Conservation (phyloP, 1,284 basidiomycete species). For the Puccinia novopanici region DNA sequence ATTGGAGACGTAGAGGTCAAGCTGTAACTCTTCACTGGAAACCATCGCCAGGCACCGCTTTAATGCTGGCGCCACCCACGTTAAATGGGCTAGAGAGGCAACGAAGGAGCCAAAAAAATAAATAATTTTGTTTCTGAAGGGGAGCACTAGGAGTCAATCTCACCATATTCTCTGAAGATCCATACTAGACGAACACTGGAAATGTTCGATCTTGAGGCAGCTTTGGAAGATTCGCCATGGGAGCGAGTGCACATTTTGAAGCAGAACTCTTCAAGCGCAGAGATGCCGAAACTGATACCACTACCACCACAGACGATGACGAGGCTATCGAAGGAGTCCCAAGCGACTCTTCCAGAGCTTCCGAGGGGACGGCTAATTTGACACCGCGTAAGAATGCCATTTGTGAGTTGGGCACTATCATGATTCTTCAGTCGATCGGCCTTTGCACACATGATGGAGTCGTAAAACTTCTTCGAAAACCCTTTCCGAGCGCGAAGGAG, state of each 20-base stretch:
- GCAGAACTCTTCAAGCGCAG: slow-evolving; percentile 72
- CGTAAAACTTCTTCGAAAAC: slow-evolving; percentile 75
- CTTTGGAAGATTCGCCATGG: slow-evolving; percentile 61
- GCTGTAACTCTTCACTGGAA: slow-evolving; percentile 66
- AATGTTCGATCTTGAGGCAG: slow-evolving; percentile 61
- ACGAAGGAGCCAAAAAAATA: slow-evolving; percentile 1
- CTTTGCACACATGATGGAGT: slow-evolving; percentile 56
- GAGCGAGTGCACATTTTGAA: slow-evolving; percentile 64
- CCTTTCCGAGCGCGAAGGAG: slow-evolving; percentile 75
- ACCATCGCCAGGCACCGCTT: slow-evolving; percentile 71
- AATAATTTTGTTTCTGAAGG: not conserved
- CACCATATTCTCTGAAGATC: slow-evolving; percentile 78
- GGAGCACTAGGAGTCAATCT: slow-evolving; percentile 56
- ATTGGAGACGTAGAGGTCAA: slow-evolving; percentile 76
- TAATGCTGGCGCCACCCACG: slow-evolving; percentile 75
- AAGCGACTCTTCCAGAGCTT: slow-evolving; percentile 69
- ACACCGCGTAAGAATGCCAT: slow-evolving; percentile 68
- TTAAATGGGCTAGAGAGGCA: slow-evolving; percentile 72
- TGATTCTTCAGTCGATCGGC: slow-evolving; percentile 6
- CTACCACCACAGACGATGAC: slow-evolving; percentile 76
- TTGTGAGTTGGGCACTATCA: slow-evolving; percentile 53
- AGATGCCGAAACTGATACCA: slow-evolving; percentile 74
- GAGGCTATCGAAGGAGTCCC: slow-evolving; percentile 68
- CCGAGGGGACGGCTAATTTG: slow-evolving; percentile 78
- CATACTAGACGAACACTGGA: slow-evolving; percentile 76